Conservation (phyloP, 441 rosid species). For the Adansonia madagascariensis region DNA sequence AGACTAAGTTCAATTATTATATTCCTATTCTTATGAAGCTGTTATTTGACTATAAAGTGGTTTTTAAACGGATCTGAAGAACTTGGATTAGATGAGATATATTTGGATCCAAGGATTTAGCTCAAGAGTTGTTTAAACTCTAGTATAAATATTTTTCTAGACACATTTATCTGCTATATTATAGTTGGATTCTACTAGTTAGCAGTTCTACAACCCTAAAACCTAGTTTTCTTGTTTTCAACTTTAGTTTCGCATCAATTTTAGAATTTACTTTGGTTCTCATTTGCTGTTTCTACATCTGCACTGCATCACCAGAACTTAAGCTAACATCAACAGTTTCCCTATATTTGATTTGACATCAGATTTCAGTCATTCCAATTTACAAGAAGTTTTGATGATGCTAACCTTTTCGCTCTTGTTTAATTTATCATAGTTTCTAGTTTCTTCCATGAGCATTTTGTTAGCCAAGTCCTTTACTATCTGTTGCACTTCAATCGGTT, state of each 20-base stretch:
- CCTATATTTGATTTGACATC: neutral
- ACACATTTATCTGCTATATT: neutral
- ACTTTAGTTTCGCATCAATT: conserved; percentile 6
- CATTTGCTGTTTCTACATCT: neutral
- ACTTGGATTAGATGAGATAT: neutral
- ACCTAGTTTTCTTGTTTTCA: neutral
- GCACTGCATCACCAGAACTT: neutral
- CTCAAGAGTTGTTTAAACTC: neutral
- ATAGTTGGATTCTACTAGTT: neutral
- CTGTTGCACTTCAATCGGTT: conserved; percentile 80
- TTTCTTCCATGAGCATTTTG: conserved; percentile 74
- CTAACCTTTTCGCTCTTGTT: conserved; percentile 63
- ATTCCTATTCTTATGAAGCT: conserved; percentile 1
- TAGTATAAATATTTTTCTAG: neutral
- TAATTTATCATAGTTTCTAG: conserved; percentile 32
- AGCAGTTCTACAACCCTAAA: neutral
- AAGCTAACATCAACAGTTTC: conserved; percentile 10
- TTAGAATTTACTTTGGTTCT: conserved; percentile 1
- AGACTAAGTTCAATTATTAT: neutral
- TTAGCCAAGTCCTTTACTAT: conserved; percentile 85
- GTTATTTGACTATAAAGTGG: neutral
- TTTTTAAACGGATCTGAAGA: neutral
- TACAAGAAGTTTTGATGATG: conserved; percentile 21
- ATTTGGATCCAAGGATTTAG: conserved; percentile 14
- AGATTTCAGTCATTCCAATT: neutral